A percentile compares a stretch with the other conserved stretches of the same genome.
Evolutionary conservation across 345 rosid species (phyloP).

Genomic region (Lepidium aucheri): DNA sequence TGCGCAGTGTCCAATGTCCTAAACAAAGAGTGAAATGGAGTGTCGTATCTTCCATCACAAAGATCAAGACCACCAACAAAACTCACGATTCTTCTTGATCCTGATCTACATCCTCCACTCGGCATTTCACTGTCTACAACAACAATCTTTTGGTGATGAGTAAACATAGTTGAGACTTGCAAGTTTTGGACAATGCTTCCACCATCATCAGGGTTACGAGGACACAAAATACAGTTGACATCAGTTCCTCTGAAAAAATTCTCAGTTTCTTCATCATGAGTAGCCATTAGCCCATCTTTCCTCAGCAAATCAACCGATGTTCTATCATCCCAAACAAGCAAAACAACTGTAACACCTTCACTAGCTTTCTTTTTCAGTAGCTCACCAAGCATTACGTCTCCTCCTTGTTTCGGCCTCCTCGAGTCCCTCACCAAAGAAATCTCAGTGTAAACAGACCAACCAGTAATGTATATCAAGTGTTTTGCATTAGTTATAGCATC

Average conservation of each 20-base stretch:
- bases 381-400: slow-evolving; percentile 73
- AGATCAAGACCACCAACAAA: slow-evolving; percentile 97
- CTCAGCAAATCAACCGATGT: slow-evolving; percentile 85
- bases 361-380: slow-evolving; percentile 83
- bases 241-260: slow-evolving; percentile 55
- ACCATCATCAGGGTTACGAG: slow-evolving; percentile 96
- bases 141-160: slow-evolving; percentile 98
- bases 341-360: slow-evolving; percentile 85
- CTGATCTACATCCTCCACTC: slow-evolving; percentile 30
- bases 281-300: slow-evolving; percentile 91
- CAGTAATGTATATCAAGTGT: slow-evolving; percentile 89
- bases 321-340: slow-evolving; percentile 98
- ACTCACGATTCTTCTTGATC: slow-evolving; percentile 78
- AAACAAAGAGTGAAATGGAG: slow-evolving; percentile 90
- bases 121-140: slow-evolving; percentile 85
- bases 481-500: slow-evolving; percentile 83
- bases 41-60: slow-evolving; percentile 94
- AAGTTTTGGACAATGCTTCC: slow-evolving; percentile 89
- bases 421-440: slow-evolving; percentile 78
- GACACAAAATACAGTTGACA: slow-evolving; percentile 85
- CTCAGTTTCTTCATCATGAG: slow-evolving; percentile 94
- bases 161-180: slow-evolving; percentile 87
- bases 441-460: slow-evolving; percentile 98
- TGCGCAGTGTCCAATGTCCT: slow-evolving; percentile 92
- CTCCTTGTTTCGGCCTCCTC: slow-evolving; percentile 92